Conservation (phyloP, 805 yeast species). For the Candida piceae region DNA sequence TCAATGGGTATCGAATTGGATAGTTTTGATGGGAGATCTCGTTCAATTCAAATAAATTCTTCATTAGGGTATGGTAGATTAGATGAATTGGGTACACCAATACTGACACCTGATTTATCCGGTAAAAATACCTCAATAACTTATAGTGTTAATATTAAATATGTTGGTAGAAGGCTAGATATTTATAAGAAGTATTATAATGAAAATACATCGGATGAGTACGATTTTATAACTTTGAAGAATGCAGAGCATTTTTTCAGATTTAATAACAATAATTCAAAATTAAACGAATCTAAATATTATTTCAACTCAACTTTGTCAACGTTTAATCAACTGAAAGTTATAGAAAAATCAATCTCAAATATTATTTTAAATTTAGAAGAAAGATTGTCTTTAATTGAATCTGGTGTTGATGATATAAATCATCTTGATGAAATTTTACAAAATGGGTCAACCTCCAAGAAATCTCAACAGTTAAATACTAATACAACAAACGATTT, state of each 20-base stretch:
- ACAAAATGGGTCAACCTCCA: background rate
- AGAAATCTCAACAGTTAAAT: too few species aligned
- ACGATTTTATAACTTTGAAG: slow-evolving; percentile 21
- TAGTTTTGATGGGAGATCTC: slow-evolving; percentile 20
- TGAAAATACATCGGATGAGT: slow-evolving; percentile 14
- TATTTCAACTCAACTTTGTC: slow-evolving; percentile 7
- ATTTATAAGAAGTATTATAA: slow-evolving; percentile 19
- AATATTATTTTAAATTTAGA: slow-evolving; percentile 5
- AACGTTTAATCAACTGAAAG: slow-evolving; percentile 8
- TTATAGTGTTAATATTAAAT: slow-evolving; percentile 50
- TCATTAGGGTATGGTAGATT: slow-evolving; percentile 53
- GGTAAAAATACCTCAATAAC: slow-evolving; percentile 38
- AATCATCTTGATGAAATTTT: slow-evolving; percentile 1
- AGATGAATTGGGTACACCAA: slow-evolving; percentile 46
- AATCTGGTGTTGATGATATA: slow-evolving; percentile 10
- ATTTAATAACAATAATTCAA: slow-evolving; percentile 10
- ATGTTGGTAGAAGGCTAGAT: slow-evolving; percentile 42
- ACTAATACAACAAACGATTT: too few species aligned
- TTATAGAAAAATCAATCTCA: slow-evolving; percentile 4
- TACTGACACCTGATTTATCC: slow-evolving; percentile 43
- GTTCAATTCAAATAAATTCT: slow-evolving; percentile 27
- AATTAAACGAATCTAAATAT: slow-evolving; percentile 1
- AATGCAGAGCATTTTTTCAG: slow-evolving; percentile 19
- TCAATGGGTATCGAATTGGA: slow-evolving; percentile 34
- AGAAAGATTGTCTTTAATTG: slow-evolving; percentile 4